A percentile compares a stretch with the other conserved stretches of the same genome.
These are phyloP conservation scores for Penicillium oxalicum DNA, from an alignment of 2,329 filamentous ascomycete species.

Conservation along the genomic window DNA sequence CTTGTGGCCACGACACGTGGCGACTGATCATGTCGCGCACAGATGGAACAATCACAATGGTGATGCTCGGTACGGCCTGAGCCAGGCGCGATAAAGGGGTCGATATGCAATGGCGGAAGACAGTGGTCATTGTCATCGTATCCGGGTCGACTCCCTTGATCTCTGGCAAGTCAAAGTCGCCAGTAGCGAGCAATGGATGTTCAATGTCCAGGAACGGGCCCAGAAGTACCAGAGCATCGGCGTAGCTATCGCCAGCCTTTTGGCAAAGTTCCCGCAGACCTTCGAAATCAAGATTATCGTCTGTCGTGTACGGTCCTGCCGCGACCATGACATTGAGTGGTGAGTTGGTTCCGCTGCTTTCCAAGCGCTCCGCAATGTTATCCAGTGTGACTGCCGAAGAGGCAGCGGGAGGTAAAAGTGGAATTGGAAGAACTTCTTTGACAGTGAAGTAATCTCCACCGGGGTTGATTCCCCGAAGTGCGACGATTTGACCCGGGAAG, in stretches of 20 bases:
- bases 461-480: slow-evolving; percentile 77
- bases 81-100: slow-evolving; percentile 65
- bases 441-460: slow-evolving; percentile 79
- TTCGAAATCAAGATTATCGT: slow-evolving; percentile 87
- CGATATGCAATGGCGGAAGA: slow-evolving; percentile 77
- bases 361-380: slow-evolving; percentile 62
- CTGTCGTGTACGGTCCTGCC: slow-evolving; percentile 83
- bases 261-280: slow-evolving; percentile 75
- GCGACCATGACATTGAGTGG: slow-evolving; percentile 74
- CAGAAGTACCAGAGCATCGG: slow-evolving; percentile 71
- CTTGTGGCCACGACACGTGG: slow-evolving; percentile 81
- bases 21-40: slow-evolving; percentile 75
- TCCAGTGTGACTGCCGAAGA: slow-evolving; percentile 62
- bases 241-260: slow-evolving; percentile 66
- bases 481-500: slow-evolving; percentile 92
- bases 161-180: slow-evolving; percentile 71
- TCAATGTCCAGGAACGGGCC: slow-evolving; percentile 90
- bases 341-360: slow-evolving; percentile 55
- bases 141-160: slow-evolving; percentile 65
- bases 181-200: slow-evolving; percentile 76
- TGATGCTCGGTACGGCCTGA: slow-evolving; percentile 66
- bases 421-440: slow-evolving; percentile 67
- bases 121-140: slow-evolving; percentile 69
- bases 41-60: slow-evolving; percentile 76
- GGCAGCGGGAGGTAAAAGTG: slow-evolving; percentile 67